A percentile compares a stretch with the other conserved stretches of the same genome.
phyloP scores from a whole-genome alignment of 495 filamentous ascomycete genomes.

The Penicillium malachiteum region DNA sequence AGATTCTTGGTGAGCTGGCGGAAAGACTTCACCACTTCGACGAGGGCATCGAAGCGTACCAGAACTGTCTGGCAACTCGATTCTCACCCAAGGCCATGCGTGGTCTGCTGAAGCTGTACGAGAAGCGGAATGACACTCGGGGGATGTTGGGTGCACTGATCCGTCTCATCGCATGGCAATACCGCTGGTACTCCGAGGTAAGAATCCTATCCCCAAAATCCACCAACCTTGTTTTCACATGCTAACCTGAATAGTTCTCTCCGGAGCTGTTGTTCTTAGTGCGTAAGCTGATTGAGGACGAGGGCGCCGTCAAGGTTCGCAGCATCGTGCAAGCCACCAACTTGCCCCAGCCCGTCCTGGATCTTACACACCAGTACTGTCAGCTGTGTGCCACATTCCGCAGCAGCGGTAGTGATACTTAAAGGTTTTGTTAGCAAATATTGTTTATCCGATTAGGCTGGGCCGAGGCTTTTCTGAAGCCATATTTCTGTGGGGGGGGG shows the following conservation, averaged over 20 bases:
- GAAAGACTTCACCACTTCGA: conserved; percentile 86
- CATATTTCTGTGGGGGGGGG: conserved; percentile 4
- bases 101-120: conserved; percentile 76
- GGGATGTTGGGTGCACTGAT: conserved; percentile 79
- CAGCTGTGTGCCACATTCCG: conserved; percentile 90
- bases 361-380: conserved; percentile 95
- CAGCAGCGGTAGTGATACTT: conserved; percentile 91
- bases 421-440: conserved; percentile 12
- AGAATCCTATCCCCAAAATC: conserved; percentile 10
- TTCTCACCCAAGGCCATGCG: conserved; percentile 90
- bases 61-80: conserved; percentile 72
- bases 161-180: conserved; percentile 92
- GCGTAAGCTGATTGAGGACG: conserved; percentile 91
- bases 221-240: not conserved
- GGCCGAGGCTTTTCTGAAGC: conserved; percentile 1
- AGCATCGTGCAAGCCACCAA: conserved; percentile 96
- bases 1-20: conserved; percentile 91
- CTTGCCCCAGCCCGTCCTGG: conserved; percentile 86
- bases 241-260: conserved; percentile 65
- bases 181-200: conserved; percentile 96
- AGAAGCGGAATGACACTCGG: conserved; percentile 68
- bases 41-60: conserved; percentile 90
- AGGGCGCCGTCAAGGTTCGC: conserved; percentile 94
- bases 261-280: conserved; percentile 82
- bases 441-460: not conserved